These are phyloP conservation scores for Tulasnella sp. DNA, from an alignment of 768 basidiomycete species.

Conservation along the genomic window DNA sequence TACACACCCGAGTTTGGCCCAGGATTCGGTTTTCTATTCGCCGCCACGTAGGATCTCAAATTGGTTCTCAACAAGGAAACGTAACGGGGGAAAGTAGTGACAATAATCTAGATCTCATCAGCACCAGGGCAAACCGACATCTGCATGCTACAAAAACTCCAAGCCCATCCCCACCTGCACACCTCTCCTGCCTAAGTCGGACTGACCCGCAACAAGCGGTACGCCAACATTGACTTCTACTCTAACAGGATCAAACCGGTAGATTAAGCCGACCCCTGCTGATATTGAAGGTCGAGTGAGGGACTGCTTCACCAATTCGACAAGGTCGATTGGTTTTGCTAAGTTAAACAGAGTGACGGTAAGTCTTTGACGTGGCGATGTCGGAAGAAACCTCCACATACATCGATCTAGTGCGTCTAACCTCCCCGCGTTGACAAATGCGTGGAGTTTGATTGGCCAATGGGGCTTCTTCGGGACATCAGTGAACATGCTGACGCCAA, in stretches of 20 bases:
- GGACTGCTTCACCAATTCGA: conserved; percentile 41
- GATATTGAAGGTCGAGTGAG: conserved; percentile 64
- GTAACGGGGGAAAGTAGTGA: not conserved
- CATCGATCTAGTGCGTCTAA: conserved; percentile 58
- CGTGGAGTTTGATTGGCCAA: conserved; percentile 83
- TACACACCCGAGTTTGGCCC: no score
- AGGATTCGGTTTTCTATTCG: no score
- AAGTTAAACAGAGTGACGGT: not conserved
- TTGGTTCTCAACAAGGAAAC: no score
- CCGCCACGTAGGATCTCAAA: no score
- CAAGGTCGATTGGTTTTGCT: conserved; percentile 35
- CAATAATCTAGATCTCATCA: not conserved
- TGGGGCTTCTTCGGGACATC: conserved; percentile 64
- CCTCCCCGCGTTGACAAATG: conserved; percentile 77
- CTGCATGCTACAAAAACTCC: conserved; percentile 55
- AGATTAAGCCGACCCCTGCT: conserved; percentile 77
- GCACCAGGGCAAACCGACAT: not conserved
- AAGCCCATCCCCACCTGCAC: conserved; percentile 78
- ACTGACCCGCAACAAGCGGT: conserved; percentile 64
- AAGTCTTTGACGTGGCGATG: no score
- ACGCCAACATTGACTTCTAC: conserved; percentile 85
- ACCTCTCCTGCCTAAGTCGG: conserved; percentile 64
- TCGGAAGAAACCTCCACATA: conserved; percentile 36
- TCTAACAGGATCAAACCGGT: conserved; percentile 76
- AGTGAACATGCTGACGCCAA: conserved; percentile 69